Conservation (phyloP, 1,284 basidiomycete genomes). For the Fomitopsis palustris region DNA sequence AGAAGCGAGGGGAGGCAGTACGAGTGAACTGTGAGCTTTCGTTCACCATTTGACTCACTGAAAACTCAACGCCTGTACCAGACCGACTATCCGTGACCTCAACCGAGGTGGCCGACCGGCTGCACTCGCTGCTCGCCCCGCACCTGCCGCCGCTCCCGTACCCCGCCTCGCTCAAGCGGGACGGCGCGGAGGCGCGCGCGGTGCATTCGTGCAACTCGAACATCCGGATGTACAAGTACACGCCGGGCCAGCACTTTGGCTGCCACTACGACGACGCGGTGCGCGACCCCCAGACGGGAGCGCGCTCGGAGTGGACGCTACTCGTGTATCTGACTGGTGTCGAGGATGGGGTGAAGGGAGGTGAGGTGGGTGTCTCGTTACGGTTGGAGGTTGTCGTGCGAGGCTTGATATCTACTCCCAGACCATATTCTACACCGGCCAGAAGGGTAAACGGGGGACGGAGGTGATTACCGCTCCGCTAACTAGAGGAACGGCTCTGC, state of each 20-base stretch:
- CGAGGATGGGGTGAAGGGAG: constrained; percentile 73
- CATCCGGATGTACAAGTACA: constrained; percentile 70
- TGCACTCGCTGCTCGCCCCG: constrained; percentile 52
- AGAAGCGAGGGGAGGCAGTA: constrained; percentile 74
- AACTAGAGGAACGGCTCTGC: constrained; percentile 62
- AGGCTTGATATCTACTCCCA: constrained; percentile 21
- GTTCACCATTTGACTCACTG: background rate
- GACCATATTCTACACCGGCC: constrained; percentile 71
- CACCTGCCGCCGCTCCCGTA: constrained; percentile 59
- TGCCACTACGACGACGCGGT: constrained; percentile 77
- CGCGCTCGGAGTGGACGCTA: constrained; percentile 76
- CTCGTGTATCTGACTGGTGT: constrained; percentile 72
- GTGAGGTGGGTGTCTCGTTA: constrained; percentile 46
- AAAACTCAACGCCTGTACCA: constrained; percentile 23
- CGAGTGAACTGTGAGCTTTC: constrained; percentile 60
- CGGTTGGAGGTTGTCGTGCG: background rate
- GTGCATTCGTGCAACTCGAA: constrained; percentile 65
- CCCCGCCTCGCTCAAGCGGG: constrained; percentile 39
- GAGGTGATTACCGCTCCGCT: constrained; percentile 58
- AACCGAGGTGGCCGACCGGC: constrained; percentile 50
- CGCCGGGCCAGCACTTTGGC: constrained; percentile 62
- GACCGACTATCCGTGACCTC: constrained; percentile 66
- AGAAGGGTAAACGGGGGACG: constrained; percentile 41
- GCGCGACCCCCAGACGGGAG: constrained; percentile 49
- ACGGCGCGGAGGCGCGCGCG: constrained; percentile 31